A percentile compares a stretch with the other conserved stretches of the same genome.
Evolutionary conservation across 352 stramenopile species (phyloP).

Genomic region (Globisporangium solare): DNA sequence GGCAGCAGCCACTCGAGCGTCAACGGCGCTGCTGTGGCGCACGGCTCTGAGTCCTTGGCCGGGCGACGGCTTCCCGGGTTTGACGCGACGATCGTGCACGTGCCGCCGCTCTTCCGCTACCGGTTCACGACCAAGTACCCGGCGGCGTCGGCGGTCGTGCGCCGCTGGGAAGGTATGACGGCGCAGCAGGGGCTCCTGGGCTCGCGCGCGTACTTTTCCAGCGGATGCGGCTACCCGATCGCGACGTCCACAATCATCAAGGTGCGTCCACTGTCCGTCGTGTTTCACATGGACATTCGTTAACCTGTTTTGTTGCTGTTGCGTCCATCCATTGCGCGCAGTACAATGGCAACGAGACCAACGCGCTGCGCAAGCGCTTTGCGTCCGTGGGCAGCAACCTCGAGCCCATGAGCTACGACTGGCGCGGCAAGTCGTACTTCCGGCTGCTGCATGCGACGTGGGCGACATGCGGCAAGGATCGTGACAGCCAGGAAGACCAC

Average conservation of each 20-base stretch:
- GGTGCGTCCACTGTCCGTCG: slow-evolving; percentile 15
- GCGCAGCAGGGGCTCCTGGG: slow-evolving; percentile 65
- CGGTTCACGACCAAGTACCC: slow-evolving; percentile 78
- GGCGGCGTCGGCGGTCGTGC: slow-evolving; percentile 66
- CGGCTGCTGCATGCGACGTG: slow-evolving; percentile 77
- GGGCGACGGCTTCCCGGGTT: slow-evolving; percentile 66
- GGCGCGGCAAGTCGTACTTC: slow-evolving; percentile 85
- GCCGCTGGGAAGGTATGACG: slow-evolving; percentile 66
- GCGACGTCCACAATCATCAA: slow-evolving; percentile 79
- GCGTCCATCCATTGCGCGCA: slow-evolving; percentile 9
- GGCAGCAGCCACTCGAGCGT: slow-evolving; percentile 1
- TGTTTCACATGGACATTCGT: slow-evolving; percentile 5
- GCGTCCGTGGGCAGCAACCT: slow-evolving; percentile 43
- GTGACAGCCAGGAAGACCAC: slow-evolving; percentile 74
- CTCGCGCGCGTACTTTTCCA: slow-evolving; percentile 76
- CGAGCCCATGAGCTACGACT: slow-evolving; percentile 70
- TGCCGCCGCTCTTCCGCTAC: slow-evolving; percentile 69
- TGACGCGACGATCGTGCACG: slow-evolving; percentile 54
- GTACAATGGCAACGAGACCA: slow-evolving; percentile 79
- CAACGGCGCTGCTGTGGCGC: neutral
- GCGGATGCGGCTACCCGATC: slow-evolving; percentile 79
- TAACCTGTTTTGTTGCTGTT: no score
- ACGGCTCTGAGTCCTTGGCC: slow-evolving; percentile 36
- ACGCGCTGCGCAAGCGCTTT: slow-evolving; percentile 43
- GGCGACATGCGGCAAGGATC: slow-evolving; percentile 61